Percentiles rank a stretch among this genome's conserved stretches.
Conservation (phyloP, 768 basidiomycete species). For the Floccularia luteovirens region DNA sequence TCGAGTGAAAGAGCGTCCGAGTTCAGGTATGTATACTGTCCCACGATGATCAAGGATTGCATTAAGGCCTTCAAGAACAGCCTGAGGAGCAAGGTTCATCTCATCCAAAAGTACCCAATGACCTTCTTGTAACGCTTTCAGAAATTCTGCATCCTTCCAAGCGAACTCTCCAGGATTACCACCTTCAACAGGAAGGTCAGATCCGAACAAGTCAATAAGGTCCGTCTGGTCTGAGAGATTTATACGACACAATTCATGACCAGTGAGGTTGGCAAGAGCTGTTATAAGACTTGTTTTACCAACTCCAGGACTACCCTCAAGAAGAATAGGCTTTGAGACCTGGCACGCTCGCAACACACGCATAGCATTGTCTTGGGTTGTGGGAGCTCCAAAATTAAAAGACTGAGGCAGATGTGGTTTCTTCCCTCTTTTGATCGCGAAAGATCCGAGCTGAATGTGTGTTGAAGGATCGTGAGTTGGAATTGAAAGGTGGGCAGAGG, state of each 20-base stretch:
- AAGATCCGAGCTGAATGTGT: conserved; percentile 62
- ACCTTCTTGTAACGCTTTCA: conserved; percentile 89
- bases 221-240: conserved; percentile 99
- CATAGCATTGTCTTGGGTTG: conserved; percentile 81
- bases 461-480: conserved; percentile 23
- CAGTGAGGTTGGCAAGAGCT: conserved; percentile 76
- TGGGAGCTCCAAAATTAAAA: conserved; percentile 87
- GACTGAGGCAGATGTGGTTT: conserved; percentile 19
- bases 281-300: conserved; percentile 93
- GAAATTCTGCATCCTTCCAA: conserved; percentile 96
- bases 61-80: conserved; percentile 94
- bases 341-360: conserved; percentile 88
- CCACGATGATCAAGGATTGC: conserved; percentile 95
- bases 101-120: conserved; percentile 98
- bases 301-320: conserved; percentile 97
- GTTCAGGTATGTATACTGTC: conserved; percentile 89
- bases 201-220: conserved; percentile 91
- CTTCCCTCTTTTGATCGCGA: conserved; percentile 60
- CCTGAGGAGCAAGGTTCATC: conserved; percentile 97
- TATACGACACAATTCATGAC: conserved; percentile 81
- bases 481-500: conserved; percentile 13
- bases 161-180: conserved; percentile 88
- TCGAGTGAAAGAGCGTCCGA: conserved; percentile 78
- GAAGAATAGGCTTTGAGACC: conserved; percentile 80
- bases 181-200: conserved; percentile 91